A percentile compares a stretch with the other conserved stretches of the same genome.
phyloP scores from a whole-genome alignment of 2,329 filamentous ascomycete genomes.

The Epichloe sp. region DNA sequence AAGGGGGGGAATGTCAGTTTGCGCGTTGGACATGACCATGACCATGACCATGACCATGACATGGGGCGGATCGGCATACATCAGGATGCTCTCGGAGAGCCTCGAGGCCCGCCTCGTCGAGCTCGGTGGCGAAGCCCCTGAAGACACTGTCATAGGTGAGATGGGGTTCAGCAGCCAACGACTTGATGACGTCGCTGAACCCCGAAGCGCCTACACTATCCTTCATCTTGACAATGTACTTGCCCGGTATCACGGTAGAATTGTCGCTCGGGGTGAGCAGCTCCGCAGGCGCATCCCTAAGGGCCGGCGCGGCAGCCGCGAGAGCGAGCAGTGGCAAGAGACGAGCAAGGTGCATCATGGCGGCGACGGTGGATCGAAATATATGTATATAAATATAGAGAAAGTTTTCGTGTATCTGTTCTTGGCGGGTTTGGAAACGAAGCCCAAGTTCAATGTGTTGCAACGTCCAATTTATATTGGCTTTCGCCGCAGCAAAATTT shows the following conservation, averaged over 20 bases:
- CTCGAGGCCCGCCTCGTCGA: constrained; percentile 9
- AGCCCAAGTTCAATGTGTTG: too few species aligned
- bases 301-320: constrained; percentile 6
- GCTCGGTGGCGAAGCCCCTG: constrained; percentile 12
- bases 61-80: constrained; percentile 5
- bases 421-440: too few species aligned
- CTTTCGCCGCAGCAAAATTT: too few species aligned
- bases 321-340: constrained; percentile 8
- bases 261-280: constrained; percentile 6
- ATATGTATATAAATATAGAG: too few species aligned
- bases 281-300: constrained; percentile 11
- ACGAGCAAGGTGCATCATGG: constrained; percentile 7
- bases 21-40: not conserved
- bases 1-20: not conserved
- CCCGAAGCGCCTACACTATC: constrained; percentile 5
- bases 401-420: too few species aligned
- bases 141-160: constrained; percentile 12
- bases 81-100: constrained; percentile 12
- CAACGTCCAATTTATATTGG: too few species aligned
- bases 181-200: constrained; percentile 7
- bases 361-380: not conserved
- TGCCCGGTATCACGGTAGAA: constrained; percentile 11
- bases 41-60: not conserved
- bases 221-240: constrained; percentile 18
- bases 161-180: constrained; percentile 10